These are phyloP conservation scores for Debaryomyces sp. DNA, from an alignment of 1,139 yeast species.

Conservation along the genomic window DNA sequence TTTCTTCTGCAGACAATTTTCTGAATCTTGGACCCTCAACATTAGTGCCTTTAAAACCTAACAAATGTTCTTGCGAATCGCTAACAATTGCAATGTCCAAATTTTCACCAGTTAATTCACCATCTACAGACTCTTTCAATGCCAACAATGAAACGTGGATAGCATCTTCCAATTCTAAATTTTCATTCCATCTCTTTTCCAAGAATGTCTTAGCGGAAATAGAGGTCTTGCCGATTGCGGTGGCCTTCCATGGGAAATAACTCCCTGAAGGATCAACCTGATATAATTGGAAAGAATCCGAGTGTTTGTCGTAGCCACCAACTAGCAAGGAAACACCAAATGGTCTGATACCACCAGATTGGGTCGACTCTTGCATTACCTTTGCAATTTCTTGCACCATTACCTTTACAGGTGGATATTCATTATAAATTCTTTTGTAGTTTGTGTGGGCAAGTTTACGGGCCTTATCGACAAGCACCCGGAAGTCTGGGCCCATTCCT, in stretches of 20 bases:
- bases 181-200: slow-evolving; percentile 98
- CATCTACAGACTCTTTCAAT: slow-evolving; percentile 94
- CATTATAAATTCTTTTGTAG: slow-evolving; percentile 91
- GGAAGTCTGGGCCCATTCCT: slow-evolving; percentile 99
- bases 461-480: slow-evolving; percentile 91
- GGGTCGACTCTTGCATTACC: slow-evolving; percentile 98
- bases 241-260: slow-evolving; percentile 99
- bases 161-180: slow-evolving; percentile 96
- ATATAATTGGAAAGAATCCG: slow-evolving; percentile 76
- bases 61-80: slow-evolving; percentile 75
- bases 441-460: slow-evolving; percentile 91
- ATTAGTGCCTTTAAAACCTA: slow-evolving; percentile 86
- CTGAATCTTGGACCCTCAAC: slow-evolving; percentile 86
- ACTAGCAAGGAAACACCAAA: slow-evolving; percentile 93
- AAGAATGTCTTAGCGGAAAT: slow-evolving; percentile 93
- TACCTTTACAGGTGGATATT: slow-evolving; percentile 95
- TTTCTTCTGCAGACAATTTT: slow-evolving; percentile 84
- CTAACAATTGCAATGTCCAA: slow-evolving; percentile 92
- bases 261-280: slow-evolving; percentile 99
- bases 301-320: slow-evolving; percentile 89
- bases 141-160: slow-evolving; percentile 95
- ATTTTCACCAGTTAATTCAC: slow-evolving; percentile 95
- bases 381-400: slow-evolving; percentile 94
- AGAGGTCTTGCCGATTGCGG: slow-evolving; percentile 96
- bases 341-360: slow-evolving; percentile 97